These are phyloP conservation scores for Heracleum sosnowskyi DNA, from an alignment of 129 eudicot species.

Conservation along the genomic window DNA sequence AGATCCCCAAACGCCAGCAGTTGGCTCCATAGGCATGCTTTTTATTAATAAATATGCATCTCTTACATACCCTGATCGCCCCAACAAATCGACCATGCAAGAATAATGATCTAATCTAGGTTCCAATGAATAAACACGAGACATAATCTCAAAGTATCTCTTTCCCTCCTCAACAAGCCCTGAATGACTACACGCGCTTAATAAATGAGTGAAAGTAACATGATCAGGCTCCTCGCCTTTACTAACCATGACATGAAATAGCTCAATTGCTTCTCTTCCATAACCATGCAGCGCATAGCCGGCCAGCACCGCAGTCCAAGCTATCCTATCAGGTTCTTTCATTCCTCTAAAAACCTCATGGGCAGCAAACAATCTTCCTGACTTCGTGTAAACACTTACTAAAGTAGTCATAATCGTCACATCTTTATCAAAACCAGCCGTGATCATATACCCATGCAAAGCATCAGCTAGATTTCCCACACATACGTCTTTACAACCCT, in stretches of 20 bases:
- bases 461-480: conserved; percentile 27
- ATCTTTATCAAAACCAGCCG: conserved; percentile 26
- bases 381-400: conserved; percentile 30
- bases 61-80: conserved; percentile 34
- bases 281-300: conserved; percentile 43
- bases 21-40: conserved; percentile 55
- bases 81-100: conserved; percentile 49
- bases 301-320: conserved; percentile 50
- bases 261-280: conserved; percentile 37
- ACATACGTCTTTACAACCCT: conserved; percentile 32
- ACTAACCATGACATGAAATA: conserved; percentile 32
- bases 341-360: conserved; percentile 26
- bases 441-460: conserved; percentile 32
- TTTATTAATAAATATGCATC: conserved; percentile 32
- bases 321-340: conserved; percentile 33
- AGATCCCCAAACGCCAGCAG: conserved; percentile 52
- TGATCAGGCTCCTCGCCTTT: conserved; percentile 48
- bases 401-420: conserved; percentile 26
- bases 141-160: conserved; percentile 28
- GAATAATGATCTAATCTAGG: conserved; percentile 51
- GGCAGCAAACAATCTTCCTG: conserved; percentile 33
- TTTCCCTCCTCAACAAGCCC: conserved; percentile 48
- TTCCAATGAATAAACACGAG: conserved; percentile 24
- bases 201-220: conserved; percentile 51
- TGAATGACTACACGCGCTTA: conserved; percentile 54